Evolutionary conservation across 495 filamentous ascomycete species (phyloP).

Genomic region (Ascodesmis nigricans): DNA sequence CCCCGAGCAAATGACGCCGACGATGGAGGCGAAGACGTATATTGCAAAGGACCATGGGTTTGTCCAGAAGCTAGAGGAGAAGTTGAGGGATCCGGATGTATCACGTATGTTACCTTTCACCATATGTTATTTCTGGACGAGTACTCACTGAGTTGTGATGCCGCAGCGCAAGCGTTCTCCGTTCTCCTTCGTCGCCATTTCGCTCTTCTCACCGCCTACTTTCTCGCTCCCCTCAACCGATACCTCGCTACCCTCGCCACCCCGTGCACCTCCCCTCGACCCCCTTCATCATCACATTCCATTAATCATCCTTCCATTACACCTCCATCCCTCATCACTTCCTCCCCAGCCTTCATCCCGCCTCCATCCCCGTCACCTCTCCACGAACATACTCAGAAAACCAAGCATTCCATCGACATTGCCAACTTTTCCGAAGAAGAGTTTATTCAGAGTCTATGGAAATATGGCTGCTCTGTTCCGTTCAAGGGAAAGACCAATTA

Average conservation of each 20-base stretch:
- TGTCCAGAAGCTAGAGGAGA: slow-evolving; percentile 16
- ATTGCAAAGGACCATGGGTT: slow-evolving; percentile 19
- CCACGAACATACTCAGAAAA: slow-evolving; percentile 4
- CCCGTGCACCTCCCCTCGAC: background rate
- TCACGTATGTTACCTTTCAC: slow-evolving; percentile 13
- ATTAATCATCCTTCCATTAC: too few relatives aligned
- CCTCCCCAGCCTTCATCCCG: background rate
- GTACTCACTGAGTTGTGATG: too few relatives aligned
- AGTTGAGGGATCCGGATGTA: slow-evolving; percentile 13
- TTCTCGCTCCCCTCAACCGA: slow-evolving; percentile 19
- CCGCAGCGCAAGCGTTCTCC: slow-evolving; percentile 14
- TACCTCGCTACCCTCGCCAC: slow-evolving; percentile 17
- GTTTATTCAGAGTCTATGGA: slow-evolving; percentile 18
- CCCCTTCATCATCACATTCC: background rate
- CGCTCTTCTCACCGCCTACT: slow-evolving; percentile 16
- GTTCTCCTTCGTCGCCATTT: slow-evolving; percentile 20
- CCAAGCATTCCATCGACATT: slow-evolving; percentile 17
- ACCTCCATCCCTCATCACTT: too few relatives aligned
- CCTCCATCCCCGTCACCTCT: background rate
- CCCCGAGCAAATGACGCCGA: slow-evolving; percentile 14
- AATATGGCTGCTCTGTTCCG: slow-evolving; percentile 19
- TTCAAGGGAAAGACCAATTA: slow-evolving; percentile 21
- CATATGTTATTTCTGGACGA: too few relatives aligned
- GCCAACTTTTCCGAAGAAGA: slow-evolving; percentile 21
- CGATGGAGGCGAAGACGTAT: slow-evolving; percentile 17